These are phyloP conservation scores for Excoecaria cochinchinensis DNA, from an alignment of 345 rosid species.

Conservation along the genomic window DNA sequence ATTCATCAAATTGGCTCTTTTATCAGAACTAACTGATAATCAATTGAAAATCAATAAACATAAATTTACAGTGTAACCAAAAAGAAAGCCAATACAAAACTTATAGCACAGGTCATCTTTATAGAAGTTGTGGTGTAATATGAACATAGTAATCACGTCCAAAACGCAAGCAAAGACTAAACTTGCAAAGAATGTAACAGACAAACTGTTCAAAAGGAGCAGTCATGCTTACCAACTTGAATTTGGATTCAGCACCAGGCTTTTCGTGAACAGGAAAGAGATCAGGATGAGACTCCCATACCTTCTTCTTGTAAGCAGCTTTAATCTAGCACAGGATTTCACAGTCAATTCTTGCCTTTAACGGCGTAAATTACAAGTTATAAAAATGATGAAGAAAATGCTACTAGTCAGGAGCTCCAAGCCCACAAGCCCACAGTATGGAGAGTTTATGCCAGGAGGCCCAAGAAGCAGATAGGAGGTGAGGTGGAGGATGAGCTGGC, in stretches of 20 bases:
- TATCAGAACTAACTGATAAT: neutral
- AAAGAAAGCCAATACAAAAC: neutral
- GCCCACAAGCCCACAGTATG: no score
- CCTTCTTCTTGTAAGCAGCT: slow-evolving; percentile 80
- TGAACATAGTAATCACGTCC: neutral
- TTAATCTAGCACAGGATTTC: slow-evolving; percentile 46
- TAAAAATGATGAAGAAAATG: no score
- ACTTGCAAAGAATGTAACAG: neutral
- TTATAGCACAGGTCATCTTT: no score
- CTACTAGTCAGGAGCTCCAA: no score
- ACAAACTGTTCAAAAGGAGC: neutral
- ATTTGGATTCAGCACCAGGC: slow-evolving; percentile 64
- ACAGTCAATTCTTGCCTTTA: neutral
- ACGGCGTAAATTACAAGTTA: neutral
- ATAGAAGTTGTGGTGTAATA: no score
- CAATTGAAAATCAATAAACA: neutral
- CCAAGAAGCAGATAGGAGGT: no score
- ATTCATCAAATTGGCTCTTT: no score
- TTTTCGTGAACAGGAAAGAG: slow-evolving; percentile 68
- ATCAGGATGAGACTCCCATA: slow-evolving; percentile 91
- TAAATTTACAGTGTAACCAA: neutral
- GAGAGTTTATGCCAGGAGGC: no score
- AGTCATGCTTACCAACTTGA: slow-evolving; percentile 51
- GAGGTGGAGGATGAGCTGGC: no score
- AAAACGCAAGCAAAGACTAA: neutral